These are phyloP conservation scores for Pseudocercospora ulei DNA, from an alignment of 2,329 filamentous ascomycete genomes.

Conservation along the genomic window DNA sequence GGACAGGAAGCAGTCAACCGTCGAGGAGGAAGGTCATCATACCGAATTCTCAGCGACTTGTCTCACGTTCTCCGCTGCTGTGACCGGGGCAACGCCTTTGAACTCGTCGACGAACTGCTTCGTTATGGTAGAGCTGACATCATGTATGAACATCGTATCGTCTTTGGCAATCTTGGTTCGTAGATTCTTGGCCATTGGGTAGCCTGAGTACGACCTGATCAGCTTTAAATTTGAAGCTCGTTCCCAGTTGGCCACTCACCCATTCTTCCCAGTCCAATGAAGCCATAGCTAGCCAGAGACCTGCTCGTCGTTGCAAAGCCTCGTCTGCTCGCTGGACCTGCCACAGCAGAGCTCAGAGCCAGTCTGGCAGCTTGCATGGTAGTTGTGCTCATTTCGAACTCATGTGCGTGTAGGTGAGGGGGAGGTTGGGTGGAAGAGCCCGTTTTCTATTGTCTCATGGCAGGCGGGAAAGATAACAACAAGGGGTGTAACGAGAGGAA, in stretches of 20 bases:
- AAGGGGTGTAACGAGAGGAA: constrained; percentile 6
- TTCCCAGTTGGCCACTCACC: constrained; percentile 34
- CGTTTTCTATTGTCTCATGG: constrained; percentile 1
- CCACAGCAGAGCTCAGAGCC: constrained; percentile 16
- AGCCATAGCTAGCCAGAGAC: constrained; percentile 42
- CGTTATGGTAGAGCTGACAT: constrained; percentile 52
- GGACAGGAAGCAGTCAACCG: not conserved
- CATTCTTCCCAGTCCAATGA: constrained; percentile 45
- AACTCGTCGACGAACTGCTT: constrained; percentile 50
- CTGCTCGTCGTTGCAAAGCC: constrained; percentile 39
- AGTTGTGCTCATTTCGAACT: constrained; percentile 15
- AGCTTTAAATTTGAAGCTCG: constrained; percentile 7
- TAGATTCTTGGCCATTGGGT: constrained; percentile 63
- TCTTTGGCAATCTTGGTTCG: constrained; percentile 54
- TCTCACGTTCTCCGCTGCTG: constrained; percentile 49
- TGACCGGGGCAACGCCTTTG: constrained; percentile 37
- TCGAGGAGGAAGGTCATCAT: constrained; percentile 34
- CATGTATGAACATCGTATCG: constrained; percentile 56
- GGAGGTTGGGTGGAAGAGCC: constrained; percentile 2
- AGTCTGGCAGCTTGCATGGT: constrained; percentile 19
- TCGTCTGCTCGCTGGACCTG: constrained; percentile 30
- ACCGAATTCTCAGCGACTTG: constrained; percentile 60
- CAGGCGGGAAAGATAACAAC: not conserved
- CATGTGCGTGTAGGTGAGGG: not conserved
- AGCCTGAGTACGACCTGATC: constrained; percentile 44